A percentile compares a stretch with the other conserved stretches of the same genome.
Conservation (phyloP, 225 moss, liverwort and hornwort genomes). For the Lunularia cruciata region DNA sequence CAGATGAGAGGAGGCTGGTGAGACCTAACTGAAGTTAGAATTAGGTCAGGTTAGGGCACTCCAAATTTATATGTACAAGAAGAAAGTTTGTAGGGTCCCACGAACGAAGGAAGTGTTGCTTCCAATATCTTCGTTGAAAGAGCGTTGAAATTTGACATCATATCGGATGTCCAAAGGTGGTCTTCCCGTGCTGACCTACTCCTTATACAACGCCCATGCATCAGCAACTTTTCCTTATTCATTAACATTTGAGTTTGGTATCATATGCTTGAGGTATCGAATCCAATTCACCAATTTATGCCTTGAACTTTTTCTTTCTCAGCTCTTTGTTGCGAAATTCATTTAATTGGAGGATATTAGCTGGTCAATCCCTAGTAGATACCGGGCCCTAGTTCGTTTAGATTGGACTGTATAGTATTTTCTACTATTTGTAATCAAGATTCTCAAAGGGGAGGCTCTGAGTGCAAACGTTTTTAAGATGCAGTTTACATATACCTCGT, state of each 20-base stretch:
- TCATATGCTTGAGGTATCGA: too few species aligned
- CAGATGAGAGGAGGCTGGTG: background rate
- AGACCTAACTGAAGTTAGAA: background rate
- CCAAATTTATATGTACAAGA: background rate
- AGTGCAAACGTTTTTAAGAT: too few species aligned
- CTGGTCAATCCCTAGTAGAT: too few species aligned
- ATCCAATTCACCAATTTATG: too few species aligned
- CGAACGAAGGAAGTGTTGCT: background rate
- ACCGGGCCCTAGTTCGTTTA: too few species aligned
- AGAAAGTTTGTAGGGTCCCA: background rate
- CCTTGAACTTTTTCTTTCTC: too few species aligned
- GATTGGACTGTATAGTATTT: too few species aligned
- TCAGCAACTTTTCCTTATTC: background rate
- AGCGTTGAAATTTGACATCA: background rate
- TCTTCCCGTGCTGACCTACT: slow-evolving; percentile 10
- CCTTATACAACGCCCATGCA: too few species aligned
- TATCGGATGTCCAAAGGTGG: background rate
- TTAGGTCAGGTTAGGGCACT: background rate
- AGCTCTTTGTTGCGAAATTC: background rate
- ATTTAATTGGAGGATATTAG: background rate
- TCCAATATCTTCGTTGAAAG: slow-evolving; percentile 3
- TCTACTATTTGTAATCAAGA: too few species aligned
- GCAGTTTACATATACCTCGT: too few species aligned
- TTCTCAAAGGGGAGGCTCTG: too few species aligned
- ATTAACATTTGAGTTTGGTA: too few species aligned